Evolutionary conservation across 1,284 basidiomycete genomes (phyloP).

Genomic region (Malassezia arunalokei): DNA sequence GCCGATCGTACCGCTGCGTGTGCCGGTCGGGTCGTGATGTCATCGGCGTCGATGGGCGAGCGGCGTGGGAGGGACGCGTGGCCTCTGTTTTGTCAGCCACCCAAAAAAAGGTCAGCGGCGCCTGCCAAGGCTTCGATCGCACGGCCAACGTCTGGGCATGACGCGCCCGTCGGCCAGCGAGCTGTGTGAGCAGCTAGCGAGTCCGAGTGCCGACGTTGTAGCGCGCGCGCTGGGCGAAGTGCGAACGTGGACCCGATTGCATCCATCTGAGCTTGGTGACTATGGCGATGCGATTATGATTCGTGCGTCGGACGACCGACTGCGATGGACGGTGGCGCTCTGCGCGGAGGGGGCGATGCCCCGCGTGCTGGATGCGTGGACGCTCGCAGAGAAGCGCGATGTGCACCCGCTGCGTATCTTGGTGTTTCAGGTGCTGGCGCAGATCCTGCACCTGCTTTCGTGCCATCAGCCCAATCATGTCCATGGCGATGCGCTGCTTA

Average conservation of each 20-base stretch:
- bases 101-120: neutral
- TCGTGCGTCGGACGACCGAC: constrained; percentile 10
- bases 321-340: constrained; percentile 4
- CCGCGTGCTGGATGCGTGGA: constrained; percentile 20
- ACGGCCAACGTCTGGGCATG: neutral
- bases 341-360: constrained; percentile 1
- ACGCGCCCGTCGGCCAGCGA: constrained; percentile 1
- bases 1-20: constrained; percentile 43
- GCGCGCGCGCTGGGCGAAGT: constrained; percentile 5
- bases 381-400: constrained; percentile 8
- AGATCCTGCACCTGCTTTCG: constrained; percentile 30
- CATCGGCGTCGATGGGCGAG: neutral
- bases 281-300: constrained; percentile 5
- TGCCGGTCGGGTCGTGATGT: constrained; percentile 16
- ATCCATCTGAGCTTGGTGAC: constrained; percentile 4
- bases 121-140: neutral
- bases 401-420: constrained; percentile 23
- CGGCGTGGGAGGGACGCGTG: neutral
- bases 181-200: constrained; percentile 8
- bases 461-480: constrained; percentile 34
- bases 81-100: neutral
- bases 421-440: constrained; percentile 31
- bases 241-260: constrained; percentile 3
- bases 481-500: constrained; percentile 23
- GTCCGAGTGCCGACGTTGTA: constrained; percentile 13